Evolutionary conservation across 2,329 filamentous ascomycete genomes (phyloP).

Genomic region (Apiospora koreana): DNA sequence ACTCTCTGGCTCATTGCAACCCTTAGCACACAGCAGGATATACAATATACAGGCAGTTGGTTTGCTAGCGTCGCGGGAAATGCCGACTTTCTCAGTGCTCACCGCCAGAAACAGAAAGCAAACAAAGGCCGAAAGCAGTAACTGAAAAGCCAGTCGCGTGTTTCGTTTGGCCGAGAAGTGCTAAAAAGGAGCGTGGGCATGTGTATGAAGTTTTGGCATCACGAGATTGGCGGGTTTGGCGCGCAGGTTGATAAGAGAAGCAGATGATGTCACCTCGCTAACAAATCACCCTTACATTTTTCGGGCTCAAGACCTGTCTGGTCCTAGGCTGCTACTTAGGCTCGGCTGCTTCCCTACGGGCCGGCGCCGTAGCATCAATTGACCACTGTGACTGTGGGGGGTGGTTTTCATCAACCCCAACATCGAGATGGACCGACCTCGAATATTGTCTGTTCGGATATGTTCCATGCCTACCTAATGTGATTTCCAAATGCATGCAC

Average conservation of each 20-base stretch:
- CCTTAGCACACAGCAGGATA: not conserved
- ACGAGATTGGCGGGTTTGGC: not conserved
- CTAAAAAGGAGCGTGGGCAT: not conserved
- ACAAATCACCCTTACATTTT: not conserved
- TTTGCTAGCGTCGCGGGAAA: no score
- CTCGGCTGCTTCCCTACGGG: not conserved
- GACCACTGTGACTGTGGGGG: not conserved
- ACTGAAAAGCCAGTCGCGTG: not conserved
- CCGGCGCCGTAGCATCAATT: not conserved
- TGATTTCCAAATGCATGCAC: not conserved
- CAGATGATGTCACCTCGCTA: constrained; percentile 5
- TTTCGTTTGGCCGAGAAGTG: not conserved
- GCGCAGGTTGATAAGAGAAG: not conserved
- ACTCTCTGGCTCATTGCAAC: constrained; percentile 5
- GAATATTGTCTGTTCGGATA: not conserved
- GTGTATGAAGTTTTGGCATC: not conserved
- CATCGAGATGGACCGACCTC: not conserved
- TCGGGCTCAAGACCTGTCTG: not conserved
- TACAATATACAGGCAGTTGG: not conserved
- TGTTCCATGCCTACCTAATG: no score
- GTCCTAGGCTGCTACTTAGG: not conserved
- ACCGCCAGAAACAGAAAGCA: not conserved
- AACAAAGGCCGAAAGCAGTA: not conserved
- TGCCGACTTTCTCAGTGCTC: no score
- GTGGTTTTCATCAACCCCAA: not conserved